A percentile compares a stretch with the other conserved stretches of the same genome.
Evolutionary conservation across 257 asterid genomes (phyloP).

Genomic region (Fraxinus cuspidata): DNA sequence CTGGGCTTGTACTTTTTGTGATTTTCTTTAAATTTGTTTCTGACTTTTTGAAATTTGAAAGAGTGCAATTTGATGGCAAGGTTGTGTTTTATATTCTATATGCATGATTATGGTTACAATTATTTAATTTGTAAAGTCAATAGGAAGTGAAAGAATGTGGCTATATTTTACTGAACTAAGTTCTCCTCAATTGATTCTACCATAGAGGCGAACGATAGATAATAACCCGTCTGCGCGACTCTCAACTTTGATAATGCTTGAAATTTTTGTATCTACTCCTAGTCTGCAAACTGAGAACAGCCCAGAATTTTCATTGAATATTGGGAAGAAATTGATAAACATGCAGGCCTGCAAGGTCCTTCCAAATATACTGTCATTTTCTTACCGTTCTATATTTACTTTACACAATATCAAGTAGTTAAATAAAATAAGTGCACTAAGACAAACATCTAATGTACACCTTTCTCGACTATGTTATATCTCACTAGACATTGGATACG

Average conservation of each 20-base stretch:
- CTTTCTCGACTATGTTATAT: background rate
- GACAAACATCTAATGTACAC: no score
- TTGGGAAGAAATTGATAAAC: background rate
- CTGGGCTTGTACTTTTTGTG: slow-evolving; percentile 5
- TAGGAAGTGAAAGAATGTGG: background rate
- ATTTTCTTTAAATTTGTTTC: slow-evolving; percentile 15
- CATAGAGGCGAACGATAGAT: background rate
- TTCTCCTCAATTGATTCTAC: background rate
- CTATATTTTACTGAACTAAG: background rate
- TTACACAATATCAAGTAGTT: background rate
- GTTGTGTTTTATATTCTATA: background rate
- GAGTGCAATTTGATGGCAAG: slow-evolving; percentile 16
- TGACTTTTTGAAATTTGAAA: slow-evolving; percentile 21
- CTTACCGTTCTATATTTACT: no score
- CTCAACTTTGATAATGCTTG: background rate
- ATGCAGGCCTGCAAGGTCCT: background rate
- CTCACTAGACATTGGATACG: background rate
- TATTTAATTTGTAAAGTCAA: background rate
- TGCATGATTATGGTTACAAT: background rate
- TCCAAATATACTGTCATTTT: background rate
- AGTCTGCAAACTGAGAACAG: background rate
- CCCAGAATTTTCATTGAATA: background rate
- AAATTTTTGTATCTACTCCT: background rate
- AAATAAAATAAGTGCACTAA: no score
- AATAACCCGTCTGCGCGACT: background rate